Evolutionary conservation across 306 rosid genomes (phyloP), one percentile per base, ranked within the genome.

Genomic region (Parietaria judaica): DNA sequence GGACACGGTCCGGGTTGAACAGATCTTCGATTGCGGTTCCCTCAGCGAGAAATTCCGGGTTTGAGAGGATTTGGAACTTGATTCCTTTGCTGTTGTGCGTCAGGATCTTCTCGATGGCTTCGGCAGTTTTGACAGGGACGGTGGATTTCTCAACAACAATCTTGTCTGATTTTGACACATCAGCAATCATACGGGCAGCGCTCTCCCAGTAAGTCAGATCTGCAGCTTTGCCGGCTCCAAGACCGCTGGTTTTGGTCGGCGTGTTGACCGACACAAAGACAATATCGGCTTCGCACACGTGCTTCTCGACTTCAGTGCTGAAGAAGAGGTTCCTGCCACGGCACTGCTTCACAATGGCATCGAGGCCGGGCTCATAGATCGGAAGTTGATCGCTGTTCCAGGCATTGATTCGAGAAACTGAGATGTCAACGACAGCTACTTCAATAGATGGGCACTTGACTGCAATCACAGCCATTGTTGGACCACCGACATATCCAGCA

Each of bases 401-500:
- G 59, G 96, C 98, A 12, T 77, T 74, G 64, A 92, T 92, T 54
- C 96, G 80, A 64, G 89, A 56, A 46, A 76, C 81, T 15, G 91
- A 80, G 65, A 92, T 88, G 77, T 92, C 98, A 9, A 92, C 98
- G 58, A 92, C 98, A 62, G 79, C 96, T 61, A 92, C 96, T 74
- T 88, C 85, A 67, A 88, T 62, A 55, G 81, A 52, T 6, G 98
- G 96, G 81, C 96, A 88, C 80, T 92, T 92, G 13, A 88, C 77
- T 61, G 98, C 98, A 74, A 92, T 92, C 56, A 92, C 89, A 5
- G 98, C 98, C 98, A 92, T 92, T 50, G 98, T 92, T 31, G 98
- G 98, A 31, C 98, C 98, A 43, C 98, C 98, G 10, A 92, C 98
- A 80, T 92, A 92, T 63, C 98, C 96, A 38, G 98, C 98, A 73